Evolutionary conservation across 495 filamentous ascomycete species (phyloP).

Genomic region (Aspergillus indologenus): DNA sequence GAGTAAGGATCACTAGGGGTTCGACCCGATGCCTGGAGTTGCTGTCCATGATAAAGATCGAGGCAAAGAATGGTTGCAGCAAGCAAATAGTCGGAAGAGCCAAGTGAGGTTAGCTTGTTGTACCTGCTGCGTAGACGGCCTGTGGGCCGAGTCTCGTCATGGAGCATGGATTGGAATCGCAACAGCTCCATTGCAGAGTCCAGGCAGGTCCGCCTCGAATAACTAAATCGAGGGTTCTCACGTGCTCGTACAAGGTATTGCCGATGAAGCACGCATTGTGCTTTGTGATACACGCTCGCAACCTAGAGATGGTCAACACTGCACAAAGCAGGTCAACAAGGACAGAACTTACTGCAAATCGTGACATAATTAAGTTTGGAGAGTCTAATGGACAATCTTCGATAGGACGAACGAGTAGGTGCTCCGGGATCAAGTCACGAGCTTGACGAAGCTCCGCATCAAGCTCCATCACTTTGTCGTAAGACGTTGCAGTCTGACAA

Average conservation of each 20-base stretch:
- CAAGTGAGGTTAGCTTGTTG: conserved; percentile 73
- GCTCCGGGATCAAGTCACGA: conserved; percentile 68
- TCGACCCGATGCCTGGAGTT: conserved; percentile 35
- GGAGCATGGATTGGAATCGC: conserved; percentile 69
- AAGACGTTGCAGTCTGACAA: conserved; percentile 46
- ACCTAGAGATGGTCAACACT: conserved; percentile 39
- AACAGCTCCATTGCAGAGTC: conserved; percentile 82
- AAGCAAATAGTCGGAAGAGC: conserved; percentile 80
- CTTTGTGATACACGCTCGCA: conserved; percentile 88
- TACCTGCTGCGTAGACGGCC: conserved; percentile 70
- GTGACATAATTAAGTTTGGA: conserved; percentile 77
- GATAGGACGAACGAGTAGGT: conserved; percentile 72
- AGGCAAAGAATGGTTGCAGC: conserved; percentile 84
- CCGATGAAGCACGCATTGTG: conserved; percentile 82
- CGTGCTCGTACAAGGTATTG: conserved; percentile 76
- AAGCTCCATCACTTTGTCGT: conserved; percentile 82
- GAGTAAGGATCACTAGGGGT: conserved; percentile 55
- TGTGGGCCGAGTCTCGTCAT: conserved; percentile 67
- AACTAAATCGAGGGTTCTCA: conserved; percentile 76
- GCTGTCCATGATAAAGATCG: conserved; percentile 59
- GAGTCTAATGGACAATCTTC: conserved; percentile 75
- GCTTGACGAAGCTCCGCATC: conserved; percentile 74
- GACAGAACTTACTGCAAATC: conserved; percentile 56
- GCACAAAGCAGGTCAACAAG: not conserved
- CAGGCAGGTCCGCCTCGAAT: conserved; percentile 81